phyloP scores from a whole-genome alignment of 2,329 filamentous ascomycete species.

The Macrophomina phaseolina region DNA sequence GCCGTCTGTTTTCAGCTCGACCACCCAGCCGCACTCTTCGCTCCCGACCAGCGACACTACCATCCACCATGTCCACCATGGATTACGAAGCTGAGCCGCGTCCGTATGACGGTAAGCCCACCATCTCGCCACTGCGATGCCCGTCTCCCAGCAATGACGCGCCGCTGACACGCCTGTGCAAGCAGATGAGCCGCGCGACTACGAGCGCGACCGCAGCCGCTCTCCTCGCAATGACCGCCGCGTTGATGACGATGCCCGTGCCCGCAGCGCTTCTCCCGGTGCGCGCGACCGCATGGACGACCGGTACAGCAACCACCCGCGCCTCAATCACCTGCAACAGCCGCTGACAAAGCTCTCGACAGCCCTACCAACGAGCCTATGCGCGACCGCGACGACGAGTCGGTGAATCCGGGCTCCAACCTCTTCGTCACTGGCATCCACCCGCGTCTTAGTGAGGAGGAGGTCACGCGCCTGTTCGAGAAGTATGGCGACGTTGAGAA shows the following conservation, averaged over 20 bases:
- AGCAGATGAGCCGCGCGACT: slow-evolving; percentile 64
- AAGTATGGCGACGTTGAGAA: slow-evolving; percentile 99
- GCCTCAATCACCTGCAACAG: slow-evolving; percentile 25
- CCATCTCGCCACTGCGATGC: slow-evolving; percentile 30
- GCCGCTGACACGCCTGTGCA: slow-evolving; percentile 25
- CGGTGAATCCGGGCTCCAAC: slow-evolving; percentile 93
- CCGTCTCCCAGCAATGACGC: slow-evolving; percentile 22
- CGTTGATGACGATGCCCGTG: slow-evolving; percentile 60
- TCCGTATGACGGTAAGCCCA: slow-evolving; percentile 66
- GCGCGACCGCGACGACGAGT: slow-evolving; percentile 67
- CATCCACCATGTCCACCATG: slow-evolving; percentile 53
- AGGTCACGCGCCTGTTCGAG: slow-evolving; percentile 94
- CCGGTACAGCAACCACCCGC: slow-evolving; percentile 38
- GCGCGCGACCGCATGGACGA: slow-evolving; percentile 53
- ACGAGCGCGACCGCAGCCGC: slow-evolving; percentile 70
- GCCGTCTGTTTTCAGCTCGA: slow-evolving; percentile 25
- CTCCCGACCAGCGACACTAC: slow-evolving; percentile 1
- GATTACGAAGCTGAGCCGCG: slow-evolving; percentile 71
- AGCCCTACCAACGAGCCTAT: slow-evolving; percentile 56
- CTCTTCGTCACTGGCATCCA: slow-evolving; percentile 99
- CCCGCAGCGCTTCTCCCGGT: slow-evolving; percentile 69
- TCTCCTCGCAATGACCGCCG: slow-evolving; percentile 63
- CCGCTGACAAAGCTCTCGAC: slow-evolving; percentile 39
- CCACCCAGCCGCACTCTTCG: slow-evolving; percentile 20
- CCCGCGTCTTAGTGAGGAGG: slow-evolving; percentile 84